A percentile compares a stretch with the other conserved stretches of the same genome.
phyloP scores from a whole-genome alignment of 352 stramenopile genomes.

The Pythium oligandrum region DNA sequence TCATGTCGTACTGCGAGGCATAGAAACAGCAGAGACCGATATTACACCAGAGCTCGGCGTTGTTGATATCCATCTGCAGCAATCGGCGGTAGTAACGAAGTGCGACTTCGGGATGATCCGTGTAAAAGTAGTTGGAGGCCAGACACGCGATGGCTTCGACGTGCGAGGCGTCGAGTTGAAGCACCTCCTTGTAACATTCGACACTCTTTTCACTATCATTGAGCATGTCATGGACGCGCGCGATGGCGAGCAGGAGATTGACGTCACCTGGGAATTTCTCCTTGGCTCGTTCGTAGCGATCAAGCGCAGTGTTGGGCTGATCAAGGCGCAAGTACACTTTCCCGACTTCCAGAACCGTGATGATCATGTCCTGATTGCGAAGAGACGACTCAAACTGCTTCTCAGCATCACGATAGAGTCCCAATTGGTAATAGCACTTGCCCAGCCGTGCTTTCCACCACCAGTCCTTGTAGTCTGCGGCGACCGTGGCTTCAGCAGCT shows the following conservation, averaged over 20 bases:
- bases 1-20: conserved; percentile 93
- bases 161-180: conserved; percentile 85
- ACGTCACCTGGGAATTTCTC: conserved; percentile 74
- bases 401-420: conserved; percentile 90
- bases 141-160: conserved; percentile 91
- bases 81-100: conserved; percentile 92
- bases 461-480: conserved; percentile 90
- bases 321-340: conserved; percentile 95
- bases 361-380: conserved; percentile 84
- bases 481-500: conserved; percentile 85
- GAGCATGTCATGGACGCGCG: conserved; percentile 92
- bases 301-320: conserved; percentile 90
- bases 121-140: conserved; percentile 93
- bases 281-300: conserved; percentile 70
- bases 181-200: conserved; percentile 84
- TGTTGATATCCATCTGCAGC: conserved; percentile 91
- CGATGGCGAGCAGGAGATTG: conserved; percentile 79
- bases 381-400: conserved; percentile 90
- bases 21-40: conserved; percentile 94
- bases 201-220: conserved; percentile 80
- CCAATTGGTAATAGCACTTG: conserved; percentile 94
- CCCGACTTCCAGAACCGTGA: conserved; percentile 89
- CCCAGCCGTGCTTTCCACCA: conserved; percentile 94
- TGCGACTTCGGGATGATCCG: conserved; percentile 87
- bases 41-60: conserved; percentile 93